A percentile compares a stretch with the other conserved stretches of the same genome.
These are phyloP conservation scores for Aegilops tauschii DNA, from an alignment of 176 grass and related monocot species.

Conservation along the genomic window DNA sequence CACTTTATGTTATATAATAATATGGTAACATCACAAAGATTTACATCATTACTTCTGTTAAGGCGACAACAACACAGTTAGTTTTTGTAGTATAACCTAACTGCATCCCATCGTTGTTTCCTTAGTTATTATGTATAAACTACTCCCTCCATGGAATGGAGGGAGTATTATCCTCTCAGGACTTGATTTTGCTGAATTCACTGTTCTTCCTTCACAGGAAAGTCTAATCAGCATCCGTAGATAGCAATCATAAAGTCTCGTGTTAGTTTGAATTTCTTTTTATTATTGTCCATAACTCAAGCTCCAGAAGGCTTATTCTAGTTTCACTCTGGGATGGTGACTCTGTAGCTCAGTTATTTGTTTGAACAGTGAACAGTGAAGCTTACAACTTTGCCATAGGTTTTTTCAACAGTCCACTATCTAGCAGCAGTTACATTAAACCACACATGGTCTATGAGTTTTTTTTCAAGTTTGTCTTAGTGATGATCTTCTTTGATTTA, in stretches of 20 bases:
- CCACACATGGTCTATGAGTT: neutral
- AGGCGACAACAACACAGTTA: neutral
- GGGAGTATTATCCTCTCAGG: neutral
- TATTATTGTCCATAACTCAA: neutral
- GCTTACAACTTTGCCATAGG: neutral
- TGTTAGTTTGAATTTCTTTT: slow-evolving; percentile 1
- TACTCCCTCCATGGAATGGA: no score
- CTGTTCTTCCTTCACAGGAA: neutral
- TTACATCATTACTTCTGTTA: neutral
- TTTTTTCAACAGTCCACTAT: neutral
- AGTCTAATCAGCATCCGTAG: neutral
- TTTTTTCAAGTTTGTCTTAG: slow-evolving; percentile 3
- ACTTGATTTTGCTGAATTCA: neutral
- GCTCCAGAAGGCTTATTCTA: slow-evolving; percentile 8
- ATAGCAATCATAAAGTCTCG: neutral
- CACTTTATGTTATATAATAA: neutral
- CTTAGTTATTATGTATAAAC: neutral
- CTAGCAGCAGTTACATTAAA: neutral
- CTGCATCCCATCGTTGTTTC: neutral
- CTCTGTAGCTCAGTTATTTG: slow-evolving; percentile 6
- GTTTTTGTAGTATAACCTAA: neutral
- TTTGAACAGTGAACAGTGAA: neutral
- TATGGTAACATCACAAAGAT: neutral
- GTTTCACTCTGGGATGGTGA: slow-evolving; percentile 16
- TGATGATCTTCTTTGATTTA: neutral